phyloP scores from a whole-genome alignment of 345 rosid genomes.

The Lumnitzera racemosa region DNA sequence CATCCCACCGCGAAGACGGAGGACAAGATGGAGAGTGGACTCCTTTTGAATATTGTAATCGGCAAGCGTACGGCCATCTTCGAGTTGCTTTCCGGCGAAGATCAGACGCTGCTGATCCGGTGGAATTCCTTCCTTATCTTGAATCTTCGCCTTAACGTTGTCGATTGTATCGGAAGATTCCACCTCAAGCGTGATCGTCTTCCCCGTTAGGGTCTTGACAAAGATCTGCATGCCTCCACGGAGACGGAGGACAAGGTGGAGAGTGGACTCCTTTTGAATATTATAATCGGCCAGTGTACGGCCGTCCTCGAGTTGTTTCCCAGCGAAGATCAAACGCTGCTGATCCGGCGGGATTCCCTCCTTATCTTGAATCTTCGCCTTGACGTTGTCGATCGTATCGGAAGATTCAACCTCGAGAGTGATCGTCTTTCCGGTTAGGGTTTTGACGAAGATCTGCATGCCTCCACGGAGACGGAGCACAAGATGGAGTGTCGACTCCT shows the following conservation, averaged over 20 bases:
- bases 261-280: constrained; percentile 16
- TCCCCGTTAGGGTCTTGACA: constrained; percentile 17
- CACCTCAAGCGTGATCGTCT: constrained; percentile 17
- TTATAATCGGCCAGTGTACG: constrained; percentile 14
- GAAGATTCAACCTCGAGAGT: constrained; percentile 13
- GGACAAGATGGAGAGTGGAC: constrained; percentile 18
- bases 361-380: constrained; percentile 16
- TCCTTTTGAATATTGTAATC: constrained; percentile 22
- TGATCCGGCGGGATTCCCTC: constrained; percentile 15
- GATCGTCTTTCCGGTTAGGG: constrained; percentile 12
- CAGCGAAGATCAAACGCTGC: constrained; percentile 16
- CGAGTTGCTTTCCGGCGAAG: constrained; percentile 20
- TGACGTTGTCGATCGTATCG: constrained; percentile 12
- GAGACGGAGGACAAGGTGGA: constrained; percentile 15
- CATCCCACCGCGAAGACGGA: constrained; percentile 16
- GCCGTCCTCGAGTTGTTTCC: constrained; percentile 13
- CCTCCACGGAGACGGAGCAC: neutral
- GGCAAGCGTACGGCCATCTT: constrained; percentile 18
- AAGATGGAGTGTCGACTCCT: constrained; percentile 5
- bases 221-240: constrained; percentile 22
- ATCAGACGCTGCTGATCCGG: constrained; percentile 19
- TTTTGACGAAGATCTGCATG: constrained; percentile 20
- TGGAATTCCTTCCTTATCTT: constrained; percentile 21
- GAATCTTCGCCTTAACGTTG: constrained; percentile 20
- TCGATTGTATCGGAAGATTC: constrained; percentile 18